These are phyloP conservation scores for Mycena citricolor DNA, from an alignment of 1,284 basidiomycete species.

Conservation along the genomic window DNA sequence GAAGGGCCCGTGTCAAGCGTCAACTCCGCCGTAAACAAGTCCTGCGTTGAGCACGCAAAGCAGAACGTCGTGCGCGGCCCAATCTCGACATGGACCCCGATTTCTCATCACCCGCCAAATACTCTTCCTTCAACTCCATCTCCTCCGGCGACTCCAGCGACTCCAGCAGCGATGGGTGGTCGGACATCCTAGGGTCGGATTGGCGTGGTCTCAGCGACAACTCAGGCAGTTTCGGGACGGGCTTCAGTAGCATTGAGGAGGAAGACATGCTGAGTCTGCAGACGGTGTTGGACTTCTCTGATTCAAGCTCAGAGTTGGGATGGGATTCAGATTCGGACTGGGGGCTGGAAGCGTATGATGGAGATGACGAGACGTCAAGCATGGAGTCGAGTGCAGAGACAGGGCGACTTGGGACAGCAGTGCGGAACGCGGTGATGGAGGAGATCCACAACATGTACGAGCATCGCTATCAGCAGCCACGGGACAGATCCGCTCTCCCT, in stretches of 20 bases:
- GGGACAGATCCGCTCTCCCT: conserved; percentile 5
- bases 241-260: conserved; percentile 3
- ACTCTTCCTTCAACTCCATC: no score
- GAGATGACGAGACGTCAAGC: neutral
- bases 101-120: no score
- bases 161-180: conserved; percentile 2
- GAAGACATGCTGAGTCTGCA: conserved; percentile 1
- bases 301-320: neutral
- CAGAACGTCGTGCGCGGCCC: no score
- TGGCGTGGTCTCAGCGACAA: conserved; percentile 7
- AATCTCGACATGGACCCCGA: no score
- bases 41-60: no score
- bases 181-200: conserved; percentile 6
- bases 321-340: neutral
- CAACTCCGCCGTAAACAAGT: no score
- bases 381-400: neutral
- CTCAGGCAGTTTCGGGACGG: neutral
- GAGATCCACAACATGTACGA: conserved; percentile 4
- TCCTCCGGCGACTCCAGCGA: no score
- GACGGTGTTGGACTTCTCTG: no score
- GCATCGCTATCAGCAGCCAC: conserved; percentile 4
- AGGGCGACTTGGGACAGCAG: neutral
- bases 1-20: no score
- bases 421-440: conserved; percentile 2
- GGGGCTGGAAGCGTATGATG: neutral